Base-by-base conservation (phyloP, 805 yeast species). In the Zygosaccharomyces bailii region DNA sequence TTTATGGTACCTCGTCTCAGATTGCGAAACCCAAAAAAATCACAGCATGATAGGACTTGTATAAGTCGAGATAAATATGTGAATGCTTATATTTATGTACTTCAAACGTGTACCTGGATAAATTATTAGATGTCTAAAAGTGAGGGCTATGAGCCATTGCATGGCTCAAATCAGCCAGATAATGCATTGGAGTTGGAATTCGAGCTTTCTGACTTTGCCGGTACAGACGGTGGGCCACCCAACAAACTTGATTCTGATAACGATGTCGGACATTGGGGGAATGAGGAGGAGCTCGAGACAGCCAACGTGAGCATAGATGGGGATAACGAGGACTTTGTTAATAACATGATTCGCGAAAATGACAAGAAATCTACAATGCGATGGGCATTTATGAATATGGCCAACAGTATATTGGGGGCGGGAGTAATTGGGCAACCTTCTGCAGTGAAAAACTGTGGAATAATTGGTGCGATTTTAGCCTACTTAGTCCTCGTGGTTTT, bases 341-440 rank as follows among this genome's bases (percentile, higher is more conserved):
- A 33, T 16, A 39, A 44, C 7, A 39, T 51, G 25, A 29, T 47
- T 13, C 39, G 48, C 11, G 65, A 63, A 6, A 56, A 55, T n/a
- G 56, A 53, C 13, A 56, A 58, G 31, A 78, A 77, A 53, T 78
- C 86, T 2, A 75, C 73, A 32, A 73, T 90, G 74, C 77, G 75
- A 46, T 84, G 84, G 87, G 97, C 97, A 4, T 89, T 90, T 59
- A 86, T 90, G 95, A 91, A 91, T 65, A 89, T 90, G 96, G 95
- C 96, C 7, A 90, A 90, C 65, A 84, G 95, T 14, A 91, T 91
- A 49, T 72, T 91, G 5, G 98, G 98, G 0, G 97, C 98, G 0
- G 98, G 98, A 5, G 86, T 91, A 43, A 87, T 91, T 24, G 96
- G 97, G 1, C 95, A 89, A 51, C 95, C 98, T 1, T 84, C 82